These are phyloP conservation scores for Cercospora brassicicola DNA, from an alignment of 2,329 filamentous ascomycete species.

Conservation along the genomic window DNA sequence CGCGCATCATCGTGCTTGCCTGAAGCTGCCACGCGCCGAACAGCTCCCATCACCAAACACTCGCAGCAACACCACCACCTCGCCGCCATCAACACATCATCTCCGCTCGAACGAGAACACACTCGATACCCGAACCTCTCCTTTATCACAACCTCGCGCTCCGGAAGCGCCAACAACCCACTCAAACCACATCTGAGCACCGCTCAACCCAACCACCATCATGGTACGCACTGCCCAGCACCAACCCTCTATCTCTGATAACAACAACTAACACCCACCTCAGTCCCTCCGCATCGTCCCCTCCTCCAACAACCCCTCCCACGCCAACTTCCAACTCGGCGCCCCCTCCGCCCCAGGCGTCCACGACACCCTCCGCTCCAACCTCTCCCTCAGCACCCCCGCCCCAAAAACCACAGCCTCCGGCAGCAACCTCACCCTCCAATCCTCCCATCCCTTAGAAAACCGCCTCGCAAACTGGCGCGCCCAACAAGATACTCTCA, in stretches of 20 bases:
- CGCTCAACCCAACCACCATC: constrained; percentile 7
- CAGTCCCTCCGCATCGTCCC: constrained; percentile 78
- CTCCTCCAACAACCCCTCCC: constrained; percentile 61
- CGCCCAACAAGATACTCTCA: constrained; percentile 79
- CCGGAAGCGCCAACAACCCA: neutral
- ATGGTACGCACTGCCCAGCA: constrained; percentile 9
- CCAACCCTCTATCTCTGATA: neutral
- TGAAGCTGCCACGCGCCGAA: constrained; percentile 18
- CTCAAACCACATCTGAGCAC: neutral
- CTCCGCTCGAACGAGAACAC: neutral
- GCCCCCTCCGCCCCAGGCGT: constrained; percentile 91
- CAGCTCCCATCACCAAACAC: constrained; percentile 15
- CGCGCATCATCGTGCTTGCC: constrained; percentile 26
- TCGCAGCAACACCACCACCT: constrained; percentile 8
- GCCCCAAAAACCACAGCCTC: constrained; percentile 52
- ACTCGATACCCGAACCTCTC: neutral
- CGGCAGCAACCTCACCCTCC: constrained; percentile 50
- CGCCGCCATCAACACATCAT: constrained; percentile 10
- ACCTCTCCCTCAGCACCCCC: constrained; percentile 61
- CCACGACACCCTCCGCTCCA: constrained; percentile 87
- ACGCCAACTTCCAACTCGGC: constrained; percentile 53
- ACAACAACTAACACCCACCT: constrained; percentile 8
- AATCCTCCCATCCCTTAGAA: constrained; percentile 84
- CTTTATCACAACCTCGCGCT: neutral
- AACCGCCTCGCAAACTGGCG: constrained; percentile 87